Evolutionary conservation across 371 early-diverging fungal species (phyloP).

Genomic region (Mortierella sp.): DNA sequence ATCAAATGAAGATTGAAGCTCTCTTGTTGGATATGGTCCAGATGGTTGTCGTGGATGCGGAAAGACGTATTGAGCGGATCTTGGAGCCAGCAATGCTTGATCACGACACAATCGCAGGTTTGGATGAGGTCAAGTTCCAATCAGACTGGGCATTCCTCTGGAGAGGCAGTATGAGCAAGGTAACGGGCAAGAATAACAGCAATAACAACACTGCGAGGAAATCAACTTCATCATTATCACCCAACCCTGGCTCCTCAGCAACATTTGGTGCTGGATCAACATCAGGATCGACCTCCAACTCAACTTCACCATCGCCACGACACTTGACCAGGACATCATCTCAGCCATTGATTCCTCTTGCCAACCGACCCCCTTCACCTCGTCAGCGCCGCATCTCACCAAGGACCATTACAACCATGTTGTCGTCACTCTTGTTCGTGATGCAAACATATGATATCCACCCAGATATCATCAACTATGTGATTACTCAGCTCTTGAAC

Average conservation of each 20-base stretch:
- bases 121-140: conserved; percentile 75
- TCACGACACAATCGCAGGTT: conserved; percentile 74
- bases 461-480: conserved; percentile 75
- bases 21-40: conserved; percentile 77
- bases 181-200: conserved; percentile 31
- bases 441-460: conserved; percentile 77
- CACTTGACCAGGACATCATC: conserved; percentile 36
- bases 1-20: conserved; percentile 76
- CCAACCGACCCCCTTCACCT: conserved; percentile 40
- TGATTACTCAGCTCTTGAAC: conserved; percentile 80
- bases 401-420: conserved; percentile 70
- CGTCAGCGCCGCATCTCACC: conserved; percentile 65
- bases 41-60: conserved; percentile 68
- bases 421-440: conserved; percentile 72
- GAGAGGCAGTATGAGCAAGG: conserved; percentile 44
- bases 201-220: conserved; percentile 72
- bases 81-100: conserved; percentile 80
- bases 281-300: conserved; percentile 79
- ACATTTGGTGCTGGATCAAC: conserved; percentile 63
- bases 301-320: conserved; percentile 19
- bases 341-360: conserved; percentile 14
- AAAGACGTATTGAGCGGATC: conserved; percentile 69
- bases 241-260: conserved; percentile 63
- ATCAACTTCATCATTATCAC: conserved; percentile 18
- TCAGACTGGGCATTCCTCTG: conserved; percentile 67